Base-by-base conservation (phyloP, 805 yeast genomes). In the Saccharomycopsis sp. region DNA sequence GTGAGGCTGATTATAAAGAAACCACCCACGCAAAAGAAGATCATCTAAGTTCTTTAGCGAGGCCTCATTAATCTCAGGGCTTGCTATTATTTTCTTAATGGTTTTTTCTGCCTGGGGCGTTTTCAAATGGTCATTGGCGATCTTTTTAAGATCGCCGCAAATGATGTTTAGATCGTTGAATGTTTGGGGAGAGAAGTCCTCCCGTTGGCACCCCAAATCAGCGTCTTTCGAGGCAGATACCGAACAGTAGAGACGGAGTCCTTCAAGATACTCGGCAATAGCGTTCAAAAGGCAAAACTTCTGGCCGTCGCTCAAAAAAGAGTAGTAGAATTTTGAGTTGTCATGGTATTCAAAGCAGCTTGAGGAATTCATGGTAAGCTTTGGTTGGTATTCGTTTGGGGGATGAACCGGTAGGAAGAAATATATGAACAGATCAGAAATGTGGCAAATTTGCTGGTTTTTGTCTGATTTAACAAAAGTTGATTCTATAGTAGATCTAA, bases 11-110 rank as follows among this genome's bases (percentile, higher is more conserved):
- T 56, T 56, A 40, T 20, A 56, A 12, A 5, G 15, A 24, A n/a
- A 41, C 58, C 58, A 56, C 8, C 58, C 58, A 16, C 3, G 15
- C 2, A 51, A n/a, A 20, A 56, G 34, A 5, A 51, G n/a, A 18
- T 29, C 23, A 20, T 34, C 52, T n/a, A 47, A 21, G 34, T 14
- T 46, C 16, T n/a, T 15, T 20, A 53, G 4, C 8, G 50, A 48
- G 29, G 7, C 34, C 3, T 46, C 52, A 16, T n/a, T 21, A 21
- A 29, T 18, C 12, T 23, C 23, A 41, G 34, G 24, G 34, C 23
- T 20, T 3, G 12, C 14, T n/a, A 12, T 29, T 46, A 24, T 29
- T 12, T 23, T 48, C 46, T 24, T 29, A 12, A 18, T n/a, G 14
- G 44, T 15, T 3, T 9, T 9, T 37, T 55, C 54, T 16, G 48